phyloP scores from a whole-genome alignment of 306 rosid genomes.

The Fagus crenata region DNA sequence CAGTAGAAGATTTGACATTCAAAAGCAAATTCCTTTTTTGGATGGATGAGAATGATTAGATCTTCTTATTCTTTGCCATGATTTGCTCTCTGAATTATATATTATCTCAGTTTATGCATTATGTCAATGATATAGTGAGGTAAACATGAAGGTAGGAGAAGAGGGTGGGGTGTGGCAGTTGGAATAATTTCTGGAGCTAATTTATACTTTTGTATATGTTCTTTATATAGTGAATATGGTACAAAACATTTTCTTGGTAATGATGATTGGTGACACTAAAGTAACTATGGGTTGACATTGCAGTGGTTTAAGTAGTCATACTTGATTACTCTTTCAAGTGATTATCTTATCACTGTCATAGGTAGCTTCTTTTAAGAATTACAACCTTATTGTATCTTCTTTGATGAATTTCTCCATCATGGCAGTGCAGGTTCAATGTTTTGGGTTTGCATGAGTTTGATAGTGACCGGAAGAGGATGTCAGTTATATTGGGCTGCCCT shows the following conservation, averaged over 20 bases:
- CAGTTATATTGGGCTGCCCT: constrained; percentile 80
- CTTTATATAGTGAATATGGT: neutral
- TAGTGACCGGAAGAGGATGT: constrained; percentile 96
- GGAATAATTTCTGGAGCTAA: neutral
- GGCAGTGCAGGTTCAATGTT: constrained; percentile 76
- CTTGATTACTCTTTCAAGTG: constrained; percentile 5
- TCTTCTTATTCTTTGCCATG: neutral
- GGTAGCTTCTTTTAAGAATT: constrained; percentile 21
- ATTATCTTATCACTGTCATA: constrained; percentile 2
- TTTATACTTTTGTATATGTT: neutral
- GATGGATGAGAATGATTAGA: too few relatives aligned
- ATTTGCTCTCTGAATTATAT: too few relatives aligned
- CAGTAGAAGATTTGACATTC: neutral
- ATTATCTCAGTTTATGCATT: too few relatives aligned
- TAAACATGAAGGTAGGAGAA: neutral
- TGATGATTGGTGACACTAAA: neutral
- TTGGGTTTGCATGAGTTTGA: constrained; percentile 95
- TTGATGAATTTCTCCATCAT: constrained; percentile 31
- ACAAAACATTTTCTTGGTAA: neutral
- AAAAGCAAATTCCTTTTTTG: neutral
- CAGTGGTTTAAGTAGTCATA: constrained; percentile 17
- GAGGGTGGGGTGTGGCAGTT: neutral
- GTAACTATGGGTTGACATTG: constrained; percentile 3
- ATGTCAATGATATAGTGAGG: neutral
- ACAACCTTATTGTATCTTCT: neutral